These are phyloP conservation scores for Spatholobus suberectus DNA, from an alignment of 306 rosid genomes.

Conservation along the genomic window DNA sequence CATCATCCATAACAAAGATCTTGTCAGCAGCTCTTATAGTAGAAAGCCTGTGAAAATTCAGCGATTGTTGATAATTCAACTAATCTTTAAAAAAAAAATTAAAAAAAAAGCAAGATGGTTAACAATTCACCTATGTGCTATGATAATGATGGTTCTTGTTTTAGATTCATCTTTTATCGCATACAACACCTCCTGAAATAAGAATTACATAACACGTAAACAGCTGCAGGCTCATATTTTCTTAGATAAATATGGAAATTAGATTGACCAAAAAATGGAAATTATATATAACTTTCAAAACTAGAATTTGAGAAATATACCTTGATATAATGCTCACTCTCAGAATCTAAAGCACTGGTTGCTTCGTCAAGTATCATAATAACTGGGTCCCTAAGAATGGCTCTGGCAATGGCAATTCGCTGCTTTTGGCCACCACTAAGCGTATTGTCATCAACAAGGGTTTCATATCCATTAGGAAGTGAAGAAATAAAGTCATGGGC, in stretches of 20 bases:
- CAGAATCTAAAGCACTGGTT: constrained; percentile 89
- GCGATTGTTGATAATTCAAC: neutral
- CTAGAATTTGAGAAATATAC: constrained; percentile 45
- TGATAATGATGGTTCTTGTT: constrained; percentile 70
- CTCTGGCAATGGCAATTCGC: constrained; percentile 89
- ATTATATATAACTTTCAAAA: neutral
- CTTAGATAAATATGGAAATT: constrained; percentile 4
- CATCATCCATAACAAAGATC: constrained; percentile 81
- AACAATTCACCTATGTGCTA: constrained; percentile 74
- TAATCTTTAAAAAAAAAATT: neutral
- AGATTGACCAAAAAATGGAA: constrained; percentile 6
- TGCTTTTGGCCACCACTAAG: constrained; percentile 97
- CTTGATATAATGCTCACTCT: constrained; percentile 82
- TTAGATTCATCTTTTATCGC: constrained; percentile 62
- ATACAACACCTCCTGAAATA: constrained; percentile 67
- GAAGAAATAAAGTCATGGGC: constrained; percentile 81
- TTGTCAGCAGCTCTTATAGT: constrained; percentile 86
- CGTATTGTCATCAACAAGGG: constrained; percentile 80
- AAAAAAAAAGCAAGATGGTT: neutral
- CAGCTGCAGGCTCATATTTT: constrained; percentile 12
- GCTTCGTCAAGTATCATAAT: constrained; percentile 91
- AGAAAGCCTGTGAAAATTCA: constrained; percentile 69
- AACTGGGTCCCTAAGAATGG: constrained; percentile 87
- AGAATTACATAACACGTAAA: constrained; percentile 34
- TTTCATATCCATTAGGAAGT: constrained; percentile 82